Conservation (phyloP, 2,329 filamentous ascomycete species). For the Fusarium drepaniforme region DNA sequence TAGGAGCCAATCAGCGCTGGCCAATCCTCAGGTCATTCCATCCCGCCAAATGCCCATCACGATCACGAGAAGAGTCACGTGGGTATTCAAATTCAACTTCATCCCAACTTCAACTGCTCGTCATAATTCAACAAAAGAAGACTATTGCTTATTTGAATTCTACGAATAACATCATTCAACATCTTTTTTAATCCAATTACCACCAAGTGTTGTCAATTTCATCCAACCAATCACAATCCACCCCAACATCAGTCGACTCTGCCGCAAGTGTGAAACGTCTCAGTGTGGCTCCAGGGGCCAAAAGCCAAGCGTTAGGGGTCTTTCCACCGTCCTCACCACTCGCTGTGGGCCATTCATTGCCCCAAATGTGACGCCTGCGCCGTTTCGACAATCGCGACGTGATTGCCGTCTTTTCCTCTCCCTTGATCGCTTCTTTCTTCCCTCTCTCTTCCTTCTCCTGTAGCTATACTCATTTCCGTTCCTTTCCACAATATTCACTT, state of each 20-base stretch:
- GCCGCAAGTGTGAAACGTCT: slow-evolving; percentile 61
- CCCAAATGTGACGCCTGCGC: slow-evolving; percentile 22
- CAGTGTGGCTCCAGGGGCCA: slow-evolving; percentile 31
- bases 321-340: slow-evolving; percentile 39
- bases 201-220: neutral
- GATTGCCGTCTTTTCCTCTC: slow-evolving; percentile 38
- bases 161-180: neutral
- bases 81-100: slow-evolving; percentile 22
- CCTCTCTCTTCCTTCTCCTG: slow-evolving; percentile 16
- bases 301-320: slow-evolving; percentile 26
- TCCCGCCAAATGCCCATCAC: neutral
- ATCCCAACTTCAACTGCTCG: slow-evolving; percentile 3
- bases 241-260: slow-evolving; percentile 44
- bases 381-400: slow-evolving; percentile 40
- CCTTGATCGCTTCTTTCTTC: slow-evolving; percentile 21
- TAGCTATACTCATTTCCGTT: slow-evolving; percentile 13
- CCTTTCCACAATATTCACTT: slow-evolving; percentile 6
- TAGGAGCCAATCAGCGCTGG: slow-evolving; percentile 31
- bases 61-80: slow-evolving; percentile 24
- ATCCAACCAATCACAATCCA: slow-evolving; percentile 34
- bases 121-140: neutral
- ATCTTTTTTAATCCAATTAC: neutral
- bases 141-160: neutral
- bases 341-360: slow-evolving; percentile 32
- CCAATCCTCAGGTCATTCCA: neutral